Evolutionary conservation across 176 grass and related monocot genomes (phyloP).

Genomic region (Bolboschoenus planiculmis): DNA sequence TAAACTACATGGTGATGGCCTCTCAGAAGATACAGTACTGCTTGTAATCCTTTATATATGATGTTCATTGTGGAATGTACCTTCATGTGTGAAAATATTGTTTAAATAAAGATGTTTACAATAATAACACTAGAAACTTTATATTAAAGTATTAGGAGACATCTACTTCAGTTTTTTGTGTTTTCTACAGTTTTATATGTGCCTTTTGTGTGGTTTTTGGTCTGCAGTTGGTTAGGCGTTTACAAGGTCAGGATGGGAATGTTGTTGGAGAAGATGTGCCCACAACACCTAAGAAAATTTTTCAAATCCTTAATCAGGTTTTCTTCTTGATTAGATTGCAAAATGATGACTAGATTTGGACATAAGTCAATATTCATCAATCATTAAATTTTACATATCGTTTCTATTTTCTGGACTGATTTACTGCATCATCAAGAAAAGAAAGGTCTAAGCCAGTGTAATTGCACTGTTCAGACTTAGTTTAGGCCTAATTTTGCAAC

Average conservation of each 20-base stretch:
- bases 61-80: background rate
- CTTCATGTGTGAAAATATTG: background rate
- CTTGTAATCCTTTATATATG: background rate
- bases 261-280: constrained; percentile 75
- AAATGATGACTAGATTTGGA: background rate
- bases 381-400: background rate
- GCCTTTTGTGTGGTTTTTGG: background rate
- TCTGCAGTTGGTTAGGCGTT: constrained; percentile 87
- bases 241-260: constrained; percentile 95
- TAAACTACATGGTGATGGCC: background rate
- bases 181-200: constrained; percentile 16
- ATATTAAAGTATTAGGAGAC: background rate
- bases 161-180: constrained; percentile 3
- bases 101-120: background rate
- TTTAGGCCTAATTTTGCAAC: constrained; percentile 4
- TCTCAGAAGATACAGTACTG: background rate
- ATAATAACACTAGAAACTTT: background rate
- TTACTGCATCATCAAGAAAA: background rate
- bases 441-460: background rate
- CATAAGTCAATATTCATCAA: background rate
- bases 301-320: constrained; percentile 98
- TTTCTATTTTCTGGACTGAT: background rate
- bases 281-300: constrained; percentile 95
- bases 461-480: background rate
- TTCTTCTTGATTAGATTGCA: constrained; percentile 15